phyloP scores from a whole-genome alignment of 352 stramenopile genomes.

The Pythium brassicae region DNA sequence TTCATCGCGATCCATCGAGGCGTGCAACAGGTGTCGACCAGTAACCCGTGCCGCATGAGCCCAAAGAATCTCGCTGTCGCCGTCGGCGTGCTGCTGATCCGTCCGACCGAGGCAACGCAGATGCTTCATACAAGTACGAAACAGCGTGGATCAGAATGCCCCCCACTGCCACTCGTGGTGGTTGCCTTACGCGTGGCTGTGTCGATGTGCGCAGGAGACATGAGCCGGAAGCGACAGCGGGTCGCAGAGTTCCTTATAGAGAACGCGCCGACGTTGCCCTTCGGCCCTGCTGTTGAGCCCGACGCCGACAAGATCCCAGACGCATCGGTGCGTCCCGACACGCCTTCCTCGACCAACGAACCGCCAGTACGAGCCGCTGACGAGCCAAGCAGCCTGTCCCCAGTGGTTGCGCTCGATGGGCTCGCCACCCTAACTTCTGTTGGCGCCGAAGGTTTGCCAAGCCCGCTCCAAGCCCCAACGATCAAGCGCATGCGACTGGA shows the following conservation, averaged over 20 bases:
- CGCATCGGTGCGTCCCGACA: neutral
- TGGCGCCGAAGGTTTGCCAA: neutral
- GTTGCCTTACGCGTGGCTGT: neutral
- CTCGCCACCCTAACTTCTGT: neutral
- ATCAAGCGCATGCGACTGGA: neutral
- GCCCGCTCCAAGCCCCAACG: neutral
- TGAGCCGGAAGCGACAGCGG: constrained; percentile 28
- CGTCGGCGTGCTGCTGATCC: constrained; percentile 37
- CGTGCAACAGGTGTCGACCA: constrained; percentile 30
- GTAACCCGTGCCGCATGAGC: constrained; percentile 33
- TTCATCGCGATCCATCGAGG: too few species aligned
- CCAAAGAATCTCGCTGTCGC: constrained; percentile 33
- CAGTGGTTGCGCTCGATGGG: neutral
- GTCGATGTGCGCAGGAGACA: constrained; percentile 8
- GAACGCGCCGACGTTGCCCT: constrained; percentile 33
- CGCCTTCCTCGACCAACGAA: too few species aligned
- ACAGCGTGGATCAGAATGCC: too few species aligned
- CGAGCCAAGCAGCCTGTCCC: too few species aligned
- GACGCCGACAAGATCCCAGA: constrained; percentile 23
- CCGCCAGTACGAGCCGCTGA: too few species aligned
- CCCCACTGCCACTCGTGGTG: too few species aligned
- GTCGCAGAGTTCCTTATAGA: constrained; percentile 50
- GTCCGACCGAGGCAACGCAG: constrained; percentile 25
- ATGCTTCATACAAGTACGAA: constrained; percentile 29
- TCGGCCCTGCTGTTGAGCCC: constrained; percentile 38